These are phyloP conservation scores for Megacollybia marginata DNA, from an alignment of 768 basidiomycete species.

Conservation along the genomic window DNA sequence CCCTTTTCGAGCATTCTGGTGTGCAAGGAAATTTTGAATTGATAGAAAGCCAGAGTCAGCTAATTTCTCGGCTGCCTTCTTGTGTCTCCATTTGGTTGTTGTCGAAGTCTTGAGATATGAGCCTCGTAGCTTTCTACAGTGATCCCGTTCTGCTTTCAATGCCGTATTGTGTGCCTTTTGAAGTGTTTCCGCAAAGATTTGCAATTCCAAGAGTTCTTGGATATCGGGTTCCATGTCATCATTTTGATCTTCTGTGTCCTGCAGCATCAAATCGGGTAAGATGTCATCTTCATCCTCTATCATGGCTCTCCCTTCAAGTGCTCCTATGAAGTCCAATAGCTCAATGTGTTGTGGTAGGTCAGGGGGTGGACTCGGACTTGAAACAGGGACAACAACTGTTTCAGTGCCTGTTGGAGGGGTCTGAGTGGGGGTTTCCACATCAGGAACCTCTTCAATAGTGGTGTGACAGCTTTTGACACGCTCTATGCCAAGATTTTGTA, in stretches of 20 bases:
- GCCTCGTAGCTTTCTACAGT: not conserved
- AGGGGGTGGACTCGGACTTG: constrained; percentile 12
- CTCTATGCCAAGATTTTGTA: not conserved
- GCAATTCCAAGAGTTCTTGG: not conserved
- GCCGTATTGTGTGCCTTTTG: not conserved
- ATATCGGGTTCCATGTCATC: not conserved
- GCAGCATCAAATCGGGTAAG: no score
- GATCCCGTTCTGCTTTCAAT: not conserved
- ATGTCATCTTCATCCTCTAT: constrained; percentile 39
- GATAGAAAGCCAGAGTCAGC: not conserved
- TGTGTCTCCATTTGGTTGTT: not conserved
- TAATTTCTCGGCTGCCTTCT: not conserved
- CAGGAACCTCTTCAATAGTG: not conserved
- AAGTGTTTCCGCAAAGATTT: not conserved
- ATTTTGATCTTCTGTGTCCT: constrained; percentile 7
- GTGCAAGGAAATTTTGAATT: not conserved
- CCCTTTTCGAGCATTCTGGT: not conserved
- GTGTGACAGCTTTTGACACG: not conserved
- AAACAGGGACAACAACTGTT: not conserved
- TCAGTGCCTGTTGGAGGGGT: no score
- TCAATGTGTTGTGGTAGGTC: constrained; percentile 26
- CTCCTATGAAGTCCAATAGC: no score
- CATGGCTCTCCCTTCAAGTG: no score
- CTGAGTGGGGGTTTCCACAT: not conserved
- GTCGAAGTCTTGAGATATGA: not conserved